Evolutionary conservation across 495 filamentous ascomycete species (phyloP).

Genomic region (Penicillium lagena): DNA sequence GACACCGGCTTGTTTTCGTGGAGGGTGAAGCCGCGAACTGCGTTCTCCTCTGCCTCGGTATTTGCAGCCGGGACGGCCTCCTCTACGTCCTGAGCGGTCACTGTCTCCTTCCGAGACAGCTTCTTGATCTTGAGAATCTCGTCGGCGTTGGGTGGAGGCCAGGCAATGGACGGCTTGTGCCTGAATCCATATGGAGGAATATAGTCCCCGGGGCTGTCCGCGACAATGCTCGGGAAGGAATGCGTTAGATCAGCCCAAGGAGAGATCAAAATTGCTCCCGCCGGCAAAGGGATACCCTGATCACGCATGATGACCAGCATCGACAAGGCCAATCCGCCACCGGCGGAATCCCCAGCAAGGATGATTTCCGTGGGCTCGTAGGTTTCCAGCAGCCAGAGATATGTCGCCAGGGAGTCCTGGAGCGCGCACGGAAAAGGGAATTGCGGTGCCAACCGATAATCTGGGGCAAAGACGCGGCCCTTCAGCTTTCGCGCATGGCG

Average conservation of each 20-base stretch:
- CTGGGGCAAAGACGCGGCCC: slow-evolving; percentile 78
- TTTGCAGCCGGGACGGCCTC: slow-evolving; percentile 7
- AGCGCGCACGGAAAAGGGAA: slow-evolving; percentile 92
- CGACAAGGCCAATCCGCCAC: slow-evolving; percentile 77
- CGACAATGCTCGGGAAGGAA: slow-evolving; percentile 82
- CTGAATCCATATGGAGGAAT: slow-evolving; percentile 82
- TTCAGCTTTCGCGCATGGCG: slow-evolving; percentile 89
- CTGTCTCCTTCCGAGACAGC: slow-evolving; percentile 26
- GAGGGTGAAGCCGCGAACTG: slow-evolving; percentile 35
- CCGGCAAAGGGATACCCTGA: slow-evolving; percentile 71
- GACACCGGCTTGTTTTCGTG: slow-evolving; percentile 16
- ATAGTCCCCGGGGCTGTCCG: slow-evolving; percentile 70
- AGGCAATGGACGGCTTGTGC: slow-evolving; percentile 73
- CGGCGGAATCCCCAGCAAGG: slow-evolving; percentile 83
- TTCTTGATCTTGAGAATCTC: slow-evolving; percentile 47
- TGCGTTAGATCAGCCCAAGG: slow-evolving; percentile 94
- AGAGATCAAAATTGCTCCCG: slow-evolving; percentile 82
- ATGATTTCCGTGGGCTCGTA: slow-evolving; percentile 76
- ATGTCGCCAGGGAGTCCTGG: slow-evolving; percentile 81
- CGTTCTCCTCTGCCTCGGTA: slow-evolving; percentile 24
- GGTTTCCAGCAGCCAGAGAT: slow-evolving; percentile 68
- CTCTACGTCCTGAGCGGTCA: slow-evolving; percentile 16
- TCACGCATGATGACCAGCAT: slow-evolving; percentile 79
- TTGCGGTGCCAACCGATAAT: slow-evolving; percentile 86
- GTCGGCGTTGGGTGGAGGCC: slow-evolving; percentile 85